Evolutionary conservation across 2,329 filamentous ascomycete genomes (phyloP).

Genomic region (Neonectria magnoliae): DNA sequence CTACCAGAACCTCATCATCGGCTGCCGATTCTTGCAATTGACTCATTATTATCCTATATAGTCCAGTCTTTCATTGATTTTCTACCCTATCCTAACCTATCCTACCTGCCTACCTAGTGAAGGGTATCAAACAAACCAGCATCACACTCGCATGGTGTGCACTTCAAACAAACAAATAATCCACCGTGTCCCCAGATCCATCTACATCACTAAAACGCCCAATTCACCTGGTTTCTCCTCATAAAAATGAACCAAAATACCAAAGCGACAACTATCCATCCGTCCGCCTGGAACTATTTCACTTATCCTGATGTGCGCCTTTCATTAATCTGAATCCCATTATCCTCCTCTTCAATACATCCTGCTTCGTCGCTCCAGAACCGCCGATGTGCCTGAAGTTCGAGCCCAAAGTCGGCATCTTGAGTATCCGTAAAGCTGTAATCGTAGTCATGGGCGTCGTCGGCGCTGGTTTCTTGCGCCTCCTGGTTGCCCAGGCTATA

Average conservation of each 20-base stretch:
- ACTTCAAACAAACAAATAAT: conserved; percentile 2
- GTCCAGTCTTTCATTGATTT: neutral
- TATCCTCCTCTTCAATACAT: conserved; percentile 52
- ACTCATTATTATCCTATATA: neutral
- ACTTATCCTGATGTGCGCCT: conserved; percentile 32
- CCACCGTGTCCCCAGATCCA: neutral
- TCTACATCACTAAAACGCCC: conserved; percentile 18
- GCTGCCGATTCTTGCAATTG: neutral
- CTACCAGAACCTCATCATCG: neutral
- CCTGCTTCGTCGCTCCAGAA: conserved; percentile 48
- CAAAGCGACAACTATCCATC: neutral
- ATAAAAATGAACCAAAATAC: neutral
- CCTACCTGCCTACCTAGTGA: conserved; percentile 5
- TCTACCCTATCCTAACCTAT: neutral
- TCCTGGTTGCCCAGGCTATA: conserved; percentile 37
- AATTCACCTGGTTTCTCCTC: neutral
- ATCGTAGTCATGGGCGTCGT: conserved; percentile 42
- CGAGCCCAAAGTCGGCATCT: conserved; percentile 47
- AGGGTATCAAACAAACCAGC: conserved; percentile 25
- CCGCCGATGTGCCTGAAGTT: conserved; percentile 49
- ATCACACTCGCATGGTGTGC: conserved; percentile 3
- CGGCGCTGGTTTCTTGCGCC: conserved; percentile 27
- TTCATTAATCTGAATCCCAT: conserved; percentile 37
- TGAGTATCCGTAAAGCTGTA: conserved; percentile 45
- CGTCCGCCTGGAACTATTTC: conserved; percentile 23